A percentile compares a stretch with the other conserved stretches of the same genome.
Conservation (phyloP, 108 stramenopile species). For the Nitzschia sp. region DNA sequence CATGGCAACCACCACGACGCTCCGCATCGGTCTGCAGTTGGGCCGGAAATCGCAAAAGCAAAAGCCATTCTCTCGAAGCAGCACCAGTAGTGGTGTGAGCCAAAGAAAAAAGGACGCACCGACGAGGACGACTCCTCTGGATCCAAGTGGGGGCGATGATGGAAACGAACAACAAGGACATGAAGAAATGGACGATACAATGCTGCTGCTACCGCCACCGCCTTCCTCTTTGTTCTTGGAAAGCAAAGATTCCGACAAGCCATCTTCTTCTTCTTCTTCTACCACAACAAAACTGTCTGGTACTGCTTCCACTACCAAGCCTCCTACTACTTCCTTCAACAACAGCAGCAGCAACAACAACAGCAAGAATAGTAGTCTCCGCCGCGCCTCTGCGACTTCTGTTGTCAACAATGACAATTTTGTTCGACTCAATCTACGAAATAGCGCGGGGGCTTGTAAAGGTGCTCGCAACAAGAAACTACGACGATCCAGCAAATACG, state of each 20-base stretch:
- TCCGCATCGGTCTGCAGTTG: too few relatives aligned
- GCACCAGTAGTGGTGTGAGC: too few relatives aligned
- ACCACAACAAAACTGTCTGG: not conserved
- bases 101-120: too few relatives aligned
- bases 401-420: slow-evolving; percentile 87
- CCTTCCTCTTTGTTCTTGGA: not conserved
- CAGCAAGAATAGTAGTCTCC: too few relatives aligned
- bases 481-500: not conserved
- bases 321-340: not conserved
- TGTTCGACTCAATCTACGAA: slow-evolving; percentile 77
- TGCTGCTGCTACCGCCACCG: not conserved
- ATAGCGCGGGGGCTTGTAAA: slow-evolving; percentile 75
- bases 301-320: not conserved
- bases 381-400: too few relatives aligned
- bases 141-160: not conserved
- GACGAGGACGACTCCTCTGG: not conserved
- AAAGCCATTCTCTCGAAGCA: too few relatives aligned
- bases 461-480: slow-evolving; percentile 63
- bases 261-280: not conserved
- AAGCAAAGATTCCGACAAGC: not conserved
- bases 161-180: not conserved
- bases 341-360: slow-evolving; percentile 5
- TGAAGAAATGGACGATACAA: not conserved
- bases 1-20: too few relatives aligned
- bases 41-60: too few relatives aligned